Conservation (phyloP, 345 rosid genomes). For the Camelina sativa region DNA sequence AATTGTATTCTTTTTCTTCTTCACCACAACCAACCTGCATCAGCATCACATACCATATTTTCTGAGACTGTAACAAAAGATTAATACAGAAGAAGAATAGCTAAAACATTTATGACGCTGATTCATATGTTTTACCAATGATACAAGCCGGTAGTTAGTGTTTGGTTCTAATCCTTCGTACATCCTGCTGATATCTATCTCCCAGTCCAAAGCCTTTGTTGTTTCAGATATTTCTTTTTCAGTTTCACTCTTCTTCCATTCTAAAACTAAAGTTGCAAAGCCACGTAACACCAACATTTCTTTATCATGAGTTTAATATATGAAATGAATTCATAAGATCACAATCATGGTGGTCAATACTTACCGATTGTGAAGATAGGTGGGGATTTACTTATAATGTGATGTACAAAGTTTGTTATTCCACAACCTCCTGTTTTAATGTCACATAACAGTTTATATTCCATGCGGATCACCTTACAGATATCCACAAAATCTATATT, state of each 20-base stretch:
- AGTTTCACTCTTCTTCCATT: neutral
- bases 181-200: neutral
- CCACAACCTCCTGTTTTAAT: slow-evolving; percentile 33
- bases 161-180: neutral
- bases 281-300: neutral
- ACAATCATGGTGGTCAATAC: slow-evolving; percentile 7
- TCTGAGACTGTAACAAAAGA: neutral
- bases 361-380: slow-evolving; percentile 29
- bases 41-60: neutral
- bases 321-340: slow-evolving; percentile 1
- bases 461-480: slow-evolving; percentile 23
- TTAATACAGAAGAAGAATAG: neutral
- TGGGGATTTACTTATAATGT: slow-evolving; percentile 18
- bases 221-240: neutral
- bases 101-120: neutral
- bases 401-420: slow-evolving; percentile 6
- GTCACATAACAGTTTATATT: slow-evolving; percentile 13
- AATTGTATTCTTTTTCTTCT: neutral
- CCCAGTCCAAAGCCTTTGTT: neutral
- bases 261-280: neutral
- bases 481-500: slow-evolving; percentile 29
- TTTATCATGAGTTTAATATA: neutral
- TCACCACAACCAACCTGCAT: slow-evolving; percentile 7
- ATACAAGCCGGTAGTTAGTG: neutral
- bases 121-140: neutral